Conservation (phyloP, 768 basidiomycete genomes). For the Chalciporus chontae region DNA sequence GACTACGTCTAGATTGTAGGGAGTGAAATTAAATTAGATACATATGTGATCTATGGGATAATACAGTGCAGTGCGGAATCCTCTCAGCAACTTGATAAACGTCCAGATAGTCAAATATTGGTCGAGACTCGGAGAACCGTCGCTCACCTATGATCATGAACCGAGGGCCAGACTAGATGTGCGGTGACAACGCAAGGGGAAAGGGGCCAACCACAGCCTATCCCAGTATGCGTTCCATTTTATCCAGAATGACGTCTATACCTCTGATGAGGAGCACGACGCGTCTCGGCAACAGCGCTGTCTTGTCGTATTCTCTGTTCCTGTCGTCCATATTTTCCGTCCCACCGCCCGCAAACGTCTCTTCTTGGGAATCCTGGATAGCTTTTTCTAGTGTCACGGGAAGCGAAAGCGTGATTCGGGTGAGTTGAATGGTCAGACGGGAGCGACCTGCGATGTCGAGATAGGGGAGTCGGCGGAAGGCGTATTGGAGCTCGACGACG, state of each 20-base stretch:
- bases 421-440: conserved; percentile 71
- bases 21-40: not conserved
- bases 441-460: conserved; percentile 75
- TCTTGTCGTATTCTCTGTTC: conserved; percentile 17
- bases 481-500: conserved; percentile 78
- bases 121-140: not conserved
- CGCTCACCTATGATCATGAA: not conserved
- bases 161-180: not conserved
- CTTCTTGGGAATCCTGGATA: conserved; percentile 39
- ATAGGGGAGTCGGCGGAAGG: conserved; percentile 71
- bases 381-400: conserved; percentile 74
- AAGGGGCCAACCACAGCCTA: conserved; percentile 4
- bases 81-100: not conserved
- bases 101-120: not conserved
- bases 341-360: conserved; percentile 4
- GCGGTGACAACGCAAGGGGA: not conserved
- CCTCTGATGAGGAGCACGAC: conserved; percentile 59
- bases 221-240: conserved; percentile 55
- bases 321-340: conserved; percentile 5
- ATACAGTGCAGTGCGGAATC: not conserved
- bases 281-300: conserved; percentile 50
- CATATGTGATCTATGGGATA: not conserved
- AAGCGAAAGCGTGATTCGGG: conserved; percentile 70
- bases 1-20: not conserved
- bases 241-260: conserved; percentile 59